Base-by-base conservation (phyloP, 129 eudicot species). In the Rutidosis leptorrhynchoides region DNA sequence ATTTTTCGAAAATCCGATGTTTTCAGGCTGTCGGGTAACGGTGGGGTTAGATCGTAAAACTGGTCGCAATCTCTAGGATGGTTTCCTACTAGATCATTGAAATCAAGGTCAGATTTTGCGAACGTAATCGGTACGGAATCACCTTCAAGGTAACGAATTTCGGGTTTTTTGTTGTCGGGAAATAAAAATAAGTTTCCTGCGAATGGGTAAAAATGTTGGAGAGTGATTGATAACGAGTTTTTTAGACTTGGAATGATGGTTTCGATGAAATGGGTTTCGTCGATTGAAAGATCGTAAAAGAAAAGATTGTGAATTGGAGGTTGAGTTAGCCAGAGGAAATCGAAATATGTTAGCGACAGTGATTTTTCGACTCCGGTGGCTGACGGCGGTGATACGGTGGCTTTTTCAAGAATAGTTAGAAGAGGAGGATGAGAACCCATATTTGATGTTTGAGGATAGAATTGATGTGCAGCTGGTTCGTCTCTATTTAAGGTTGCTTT, bases 231-330 rank as follows among this genome's bases (percentile, higher is more conserved):
- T 20, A 82, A 75, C 4, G 84, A 67, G 54, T 48, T 25, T 62
- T 62, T 62, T 33, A 62, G 67, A 62, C 40, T 35, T 2, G 67
- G 67, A 11, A 62, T 2, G 61, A 79, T 4, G 5, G 66, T 42
- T 10, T 67, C 28, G 0, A 14, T 59, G 67, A 82, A 82, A 2
- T 66, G 73, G 51, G 57, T 28, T 24, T 72, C 64, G 28, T 79
- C 58, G 42, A 51, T 20, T 17, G 82, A 70, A 49, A 51, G 33
- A 0, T 75, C 24, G 37, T 62, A 83, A 68, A 83, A 83, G 52
- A 73, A 71, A 58, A 83, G 72, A 20, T 77, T 75, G 27, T 79
- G 82, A n/a, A 66, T 15, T 0, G 88, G 84, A 20, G 78, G 32
- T 49, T 70, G 62, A n/a, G 45, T 64, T 16, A 83, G 71, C 84